Evolutionary conservation across 192 early-diverging fungal species (phyloP), one percentile per base, ranked within the genome.

Genomic region (Coemansia sp.): DNA sequence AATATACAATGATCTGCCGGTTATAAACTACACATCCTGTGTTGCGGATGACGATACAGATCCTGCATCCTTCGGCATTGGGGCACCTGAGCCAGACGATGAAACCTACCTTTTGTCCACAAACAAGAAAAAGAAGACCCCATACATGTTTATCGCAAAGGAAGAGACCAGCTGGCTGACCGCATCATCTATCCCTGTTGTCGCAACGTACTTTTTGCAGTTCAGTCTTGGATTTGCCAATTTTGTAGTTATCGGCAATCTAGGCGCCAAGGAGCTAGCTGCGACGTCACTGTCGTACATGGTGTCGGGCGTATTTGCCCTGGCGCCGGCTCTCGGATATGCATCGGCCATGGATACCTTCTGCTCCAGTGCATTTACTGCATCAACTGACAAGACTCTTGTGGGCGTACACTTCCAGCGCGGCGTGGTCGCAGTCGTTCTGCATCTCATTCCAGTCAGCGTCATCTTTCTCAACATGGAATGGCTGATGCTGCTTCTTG

Each of bases 361-460:
- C 30, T 88, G 86, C 61, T 86, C 86, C 1, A 87, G 89, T 56
- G 85, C 88, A 20, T 92, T 73, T 66, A 90, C 90, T 1, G 85
- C 84, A 5, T 79, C 87, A 12, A 64, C 79, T 29, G 87, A 89
- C 63, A 86, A 87, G 53, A 84, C 70, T 2, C 70, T 86, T 16
- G 78, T 90, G 15, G 91, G 91, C 16, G 60, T 90, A 3, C 86
- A 90, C 58, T 80, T 91, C 13, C 91, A 92, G 74, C 84, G 95
- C 23, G 90, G 88, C 2, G 77, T 98, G 3, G 72, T 96, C 23
- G 86, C 94, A 23, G 82, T 93, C 62, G 66, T 82, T 25, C 16
- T 92, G 13, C 74, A 91, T 51, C 86, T 88, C 70, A 68, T 95
- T 33, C 92, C 93, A 9, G 89, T 95, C 67, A 77, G 83, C 16